Conservation (phyloP, 495 filamentous ascomycete species). For the Penicillium paradoxum region DNA sequence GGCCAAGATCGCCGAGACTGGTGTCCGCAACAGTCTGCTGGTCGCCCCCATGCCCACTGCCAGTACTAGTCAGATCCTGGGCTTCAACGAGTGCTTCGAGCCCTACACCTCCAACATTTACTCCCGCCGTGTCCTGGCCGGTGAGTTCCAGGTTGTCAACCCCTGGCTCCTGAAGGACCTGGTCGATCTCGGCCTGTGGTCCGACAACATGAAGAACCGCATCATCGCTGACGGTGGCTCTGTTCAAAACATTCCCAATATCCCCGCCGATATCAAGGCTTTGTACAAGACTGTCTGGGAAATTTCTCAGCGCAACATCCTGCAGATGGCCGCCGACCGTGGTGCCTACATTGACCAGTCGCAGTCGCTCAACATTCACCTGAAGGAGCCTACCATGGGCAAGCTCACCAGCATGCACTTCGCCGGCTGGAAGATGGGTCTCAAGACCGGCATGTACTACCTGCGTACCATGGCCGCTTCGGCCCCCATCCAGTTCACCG, state of each 20-base stretch:
- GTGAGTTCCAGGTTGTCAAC: slow-evolving; percentile 99
- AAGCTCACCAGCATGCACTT: slow-evolving; percentile 99
- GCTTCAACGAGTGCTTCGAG: slow-evolving; percentile 99
- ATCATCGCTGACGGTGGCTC: slow-evolving; percentile 97
- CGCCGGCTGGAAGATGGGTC: slow-evolving; percentile 94
- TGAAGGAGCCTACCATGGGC: slow-evolving; percentile 98
- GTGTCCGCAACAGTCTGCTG: slow-evolving; percentile 89
- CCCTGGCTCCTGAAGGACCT: slow-evolving; percentile 98
- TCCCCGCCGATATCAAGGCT: slow-evolving; percentile 90
- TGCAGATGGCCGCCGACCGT: slow-evolving; percentile 97
- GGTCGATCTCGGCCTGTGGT: slow-evolving; percentile 97
- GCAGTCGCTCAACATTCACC: slow-evolving; percentile 97
- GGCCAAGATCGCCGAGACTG: slow-evolving; percentile 82
- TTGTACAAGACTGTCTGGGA: slow-evolving; percentile 99
- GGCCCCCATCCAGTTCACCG: slow-evolving; percentile 97
- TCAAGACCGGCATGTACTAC: slow-evolving; percentile 99
- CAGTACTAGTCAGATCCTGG: slow-evolving; percentile 91
- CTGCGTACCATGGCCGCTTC: slow-evolving; percentile 96
- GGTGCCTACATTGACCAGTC: slow-evolving; percentile 98
- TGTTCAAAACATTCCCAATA: slow-evolving; percentile 93
- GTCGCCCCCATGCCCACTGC: slow-evolving; percentile 98
- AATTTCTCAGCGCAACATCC: slow-evolving; percentile 90
- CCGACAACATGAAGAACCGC: slow-evolving; percentile 99
- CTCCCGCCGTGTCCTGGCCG: slow-evolving; percentile 93
- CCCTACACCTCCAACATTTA: slow-evolving; percentile 99